These are phyloP conservation scores for Exutisphaerella laricina DNA, from an alignment of 2,329 filamentous ascomycete genomes.

Conservation along the genomic window DNA sequence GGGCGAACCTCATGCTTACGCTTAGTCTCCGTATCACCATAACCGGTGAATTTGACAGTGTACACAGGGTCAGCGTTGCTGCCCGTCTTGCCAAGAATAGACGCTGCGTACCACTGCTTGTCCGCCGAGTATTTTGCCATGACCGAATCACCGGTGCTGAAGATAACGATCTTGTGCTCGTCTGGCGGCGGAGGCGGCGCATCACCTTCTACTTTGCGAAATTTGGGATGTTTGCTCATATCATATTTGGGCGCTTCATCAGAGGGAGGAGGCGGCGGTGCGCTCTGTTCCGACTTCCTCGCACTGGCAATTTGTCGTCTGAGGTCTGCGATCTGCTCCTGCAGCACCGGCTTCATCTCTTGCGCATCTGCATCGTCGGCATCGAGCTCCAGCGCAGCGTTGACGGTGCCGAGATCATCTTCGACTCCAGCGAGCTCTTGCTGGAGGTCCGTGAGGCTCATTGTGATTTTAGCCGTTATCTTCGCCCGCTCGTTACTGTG, in stretches of 20 bases:
- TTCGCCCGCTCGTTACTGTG: background rate
- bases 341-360: constrained; percentile 71
- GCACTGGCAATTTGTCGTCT: constrained; percentile 77
- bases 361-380: constrained; percentile 73
- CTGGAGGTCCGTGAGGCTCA: constrained; percentile 62
- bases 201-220: constrained; percentile 37
- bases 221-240: constrained; percentile 64
- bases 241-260: constrained; percentile 23
- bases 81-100: constrained; percentile 89
- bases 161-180: constrained; percentile 48
- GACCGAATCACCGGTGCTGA: constrained; percentile 83
- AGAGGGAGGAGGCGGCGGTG: constrained; percentile 29
- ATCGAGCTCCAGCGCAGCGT: constrained; percentile 42
- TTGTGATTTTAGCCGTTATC: no score
- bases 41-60: constrained; percentile 90
- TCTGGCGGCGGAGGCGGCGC: constrained; percentile 31
- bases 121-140: constrained; percentile 93
- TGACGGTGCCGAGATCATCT: constrained; percentile 25
- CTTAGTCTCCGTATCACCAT: constrained; percentile 72
- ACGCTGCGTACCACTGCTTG: constrained; percentile 82
- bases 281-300: constrained; percentile 32
- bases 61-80: constrained; percentile 89
- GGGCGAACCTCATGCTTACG: constrained; percentile 76
- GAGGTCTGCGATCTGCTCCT: constrained; percentile 72
- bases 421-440: constrained; percentile 61